A percentile compares a stretch with the other conserved stretches of the same genome.
phyloP scores from a whole-genome alignment of 148 eudicot species.

The Arbutus unedo region DNA sequence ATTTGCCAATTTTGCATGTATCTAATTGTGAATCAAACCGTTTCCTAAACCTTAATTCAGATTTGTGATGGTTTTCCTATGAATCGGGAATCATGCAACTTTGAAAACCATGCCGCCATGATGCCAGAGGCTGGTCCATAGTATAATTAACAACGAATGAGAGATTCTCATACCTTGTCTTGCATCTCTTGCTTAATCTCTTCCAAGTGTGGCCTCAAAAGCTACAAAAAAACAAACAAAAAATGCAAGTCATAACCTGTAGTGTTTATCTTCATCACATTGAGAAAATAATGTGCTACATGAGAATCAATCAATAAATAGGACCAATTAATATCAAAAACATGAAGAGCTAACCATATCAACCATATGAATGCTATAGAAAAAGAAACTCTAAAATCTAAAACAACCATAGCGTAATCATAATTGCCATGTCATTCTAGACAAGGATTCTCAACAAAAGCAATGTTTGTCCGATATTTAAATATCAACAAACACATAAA shows the following conservation, averaged over 20 bases:
- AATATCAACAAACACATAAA: too few relatives aligned
- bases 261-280: neutral
- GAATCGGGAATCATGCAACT: too few relatives aligned
- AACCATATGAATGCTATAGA: neutral
- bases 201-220: slow-evolving; percentile 78
- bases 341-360: neutral
- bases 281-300: neutral
- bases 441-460: neutral
- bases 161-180: slow-evolving; percentile 46
- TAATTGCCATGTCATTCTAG: neutral
- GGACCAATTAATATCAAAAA: neutral
- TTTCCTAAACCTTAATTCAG: too few relatives aligned
- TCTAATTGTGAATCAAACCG: too few relatives aligned
- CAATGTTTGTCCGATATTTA: too few relatives aligned
- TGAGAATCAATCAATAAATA: neutral
- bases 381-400: neutral
- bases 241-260: slow-evolving; percentile 7
- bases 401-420: neutral
- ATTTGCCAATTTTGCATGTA: too few relatives aligned
- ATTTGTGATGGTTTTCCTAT: too few relatives aligned
- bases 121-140: neutral
- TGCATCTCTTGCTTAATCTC: slow-evolving; percentile 75
- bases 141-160: slow-evolving; percentile 1
- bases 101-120: neutral
- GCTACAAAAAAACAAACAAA: slow-evolving; percentile 39